Base-by-base conservation (phyloP, 495 filamentous ascomycete species). In the Sabuloglossum arenarium region DNA sequence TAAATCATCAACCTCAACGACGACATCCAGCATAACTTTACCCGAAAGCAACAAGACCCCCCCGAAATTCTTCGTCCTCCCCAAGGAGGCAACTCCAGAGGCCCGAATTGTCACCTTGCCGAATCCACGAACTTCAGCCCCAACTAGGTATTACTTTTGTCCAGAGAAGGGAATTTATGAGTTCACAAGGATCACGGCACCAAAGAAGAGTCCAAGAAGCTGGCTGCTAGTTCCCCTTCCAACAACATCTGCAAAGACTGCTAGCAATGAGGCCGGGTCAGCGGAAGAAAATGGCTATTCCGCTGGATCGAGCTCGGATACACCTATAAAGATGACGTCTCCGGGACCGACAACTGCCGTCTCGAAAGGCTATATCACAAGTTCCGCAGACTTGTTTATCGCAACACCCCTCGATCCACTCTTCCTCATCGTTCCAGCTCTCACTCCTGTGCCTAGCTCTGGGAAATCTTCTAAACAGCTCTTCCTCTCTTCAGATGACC, bases 321-420 rank as follows among this genome's bases (percentile, higher is more conserved):
- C 43, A 32, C 6, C 37, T 28, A n/a, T 10, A 30, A 55, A 21
- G 39, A 61, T 16, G 16, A 49, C 58, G 0, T 11, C 58, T 9
- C 60, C 60, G 21, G 61, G 58, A 8, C 61, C 61, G 23, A 11
- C 5, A 23, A 28, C 47, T 1, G 64, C 29, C 47, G 53, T 59
- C 51, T 61, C 45, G 30, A 59, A 69, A 24, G 75, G 71, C 28
- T 75, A 77, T 55, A 61, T 79, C 31, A 71, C 79, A 14, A 77
- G 79, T 56, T 74, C 73, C 45, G 75, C 85, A 27, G 77, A 86
- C 56, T 67, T 98, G 25, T 79, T 85, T 58, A 67, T 97, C 53
- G 85, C 88, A 19, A 94, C 93, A 0, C 83, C 82, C 6, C 69
- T 89, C 58, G 91, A 99, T 65, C 73, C 82, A 8, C 62, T 96